Evolutionary conservation across 2,329 filamentous ascomycete genomes (phyloP).

Genomic region (Phyllosticta citribraziliensis): DNA sequence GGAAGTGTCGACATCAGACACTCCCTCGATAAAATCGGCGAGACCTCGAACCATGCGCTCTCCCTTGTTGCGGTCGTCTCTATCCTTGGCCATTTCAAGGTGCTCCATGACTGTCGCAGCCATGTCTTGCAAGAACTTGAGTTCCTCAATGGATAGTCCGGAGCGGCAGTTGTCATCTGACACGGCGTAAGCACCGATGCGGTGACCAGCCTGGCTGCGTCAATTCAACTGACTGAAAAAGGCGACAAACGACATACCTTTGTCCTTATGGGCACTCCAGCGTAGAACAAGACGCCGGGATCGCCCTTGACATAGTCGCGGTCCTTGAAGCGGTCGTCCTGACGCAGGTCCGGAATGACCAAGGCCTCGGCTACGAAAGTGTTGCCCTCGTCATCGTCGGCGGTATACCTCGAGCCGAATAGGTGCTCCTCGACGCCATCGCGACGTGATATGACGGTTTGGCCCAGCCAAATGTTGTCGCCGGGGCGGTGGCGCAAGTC

Average conservation of each 20-base stretch:
- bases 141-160: conserved; percentile 39
- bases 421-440: conserved; percentile 14
- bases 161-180: conserved; percentile 48
- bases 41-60: conserved; percentile 24
- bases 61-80: conserved; percentile 15
- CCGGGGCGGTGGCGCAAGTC: conserved; percentile 11
- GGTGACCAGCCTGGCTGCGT: conserved; percentile 37
- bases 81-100: conserved; percentile 40
- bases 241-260: neutral
- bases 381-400: conserved; percentile 1
- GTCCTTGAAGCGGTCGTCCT: conserved; percentile 30
- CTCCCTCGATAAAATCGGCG: conserved; percentile 17
- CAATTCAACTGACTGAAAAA: neutral
- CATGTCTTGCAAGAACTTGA: conserved; percentile 48
- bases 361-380: conserved; percentile 4
- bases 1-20: neutral
- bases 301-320: conserved; percentile 20
- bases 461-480: conserved; percentile 20
- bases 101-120: conserved; percentile 48
- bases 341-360: conserved; percentile 23
- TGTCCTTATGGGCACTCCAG: conserved; percentile 52
- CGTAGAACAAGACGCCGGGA: conserved; percentile 37
- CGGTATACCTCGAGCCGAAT: conserved; percentile 4
- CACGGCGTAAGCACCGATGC: conserved; percentile 52
- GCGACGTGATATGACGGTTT: conserved; percentile 20